Conservation (phyloP, 371 early-diverging fungal genomes). For the Apophysomyces elegans region DNA sequence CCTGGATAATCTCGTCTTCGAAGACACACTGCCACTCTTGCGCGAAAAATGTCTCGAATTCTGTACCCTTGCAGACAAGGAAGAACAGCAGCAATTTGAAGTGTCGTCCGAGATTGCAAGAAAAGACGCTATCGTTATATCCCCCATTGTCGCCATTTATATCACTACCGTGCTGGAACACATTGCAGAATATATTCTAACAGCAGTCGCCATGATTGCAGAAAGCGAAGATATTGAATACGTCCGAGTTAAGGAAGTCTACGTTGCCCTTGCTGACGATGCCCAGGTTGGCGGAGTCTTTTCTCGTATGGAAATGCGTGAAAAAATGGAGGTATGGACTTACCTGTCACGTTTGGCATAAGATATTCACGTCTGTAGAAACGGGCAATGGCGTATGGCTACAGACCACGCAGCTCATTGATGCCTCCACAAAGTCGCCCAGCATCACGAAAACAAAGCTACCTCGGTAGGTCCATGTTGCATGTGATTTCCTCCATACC, state of each 20-base stretch:
- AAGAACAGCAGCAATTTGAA: constrained; percentile 18
- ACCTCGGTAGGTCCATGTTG: neutral
- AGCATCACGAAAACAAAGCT: constrained; percentile 5
- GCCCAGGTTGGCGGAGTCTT: constrained; percentile 54
- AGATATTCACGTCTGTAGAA: constrained; percentile 15
- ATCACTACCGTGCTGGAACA: constrained; percentile 64
- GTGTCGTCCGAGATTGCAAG: constrained; percentile 3
- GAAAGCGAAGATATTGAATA: constrained; percentile 55
- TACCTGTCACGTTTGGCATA: neutral
- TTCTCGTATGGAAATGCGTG: constrained; percentile 45
- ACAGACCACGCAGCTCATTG: constrained; percentile 10
- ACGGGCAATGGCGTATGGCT: constrained; percentile 21
- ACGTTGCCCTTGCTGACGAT: constrained; percentile 53
- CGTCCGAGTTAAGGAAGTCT: constrained; percentile 61
- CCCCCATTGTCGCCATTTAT: constrained; percentile 64
- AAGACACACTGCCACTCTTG: constrained; percentile 36
- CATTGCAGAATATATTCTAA: constrained; percentile 62
- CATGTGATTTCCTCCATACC: too few species aligned
- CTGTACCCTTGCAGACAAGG: constrained; percentile 52
- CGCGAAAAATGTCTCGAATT: constrained; percentile 55
- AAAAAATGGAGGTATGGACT: constrained; percentile 37
- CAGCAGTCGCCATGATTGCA: constrained; percentile 48
- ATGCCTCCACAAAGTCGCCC: constrained; percentile 14
- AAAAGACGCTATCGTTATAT: constrained; percentile 30
- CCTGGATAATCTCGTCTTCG: constrained; percentile 21